Evolutionary conservation across 2,329 filamentous ascomycete genomes (phyloP), one percentile per base, ranked within the genome.

Genomic region (Aspergillus pseudonomiae): DNA sequence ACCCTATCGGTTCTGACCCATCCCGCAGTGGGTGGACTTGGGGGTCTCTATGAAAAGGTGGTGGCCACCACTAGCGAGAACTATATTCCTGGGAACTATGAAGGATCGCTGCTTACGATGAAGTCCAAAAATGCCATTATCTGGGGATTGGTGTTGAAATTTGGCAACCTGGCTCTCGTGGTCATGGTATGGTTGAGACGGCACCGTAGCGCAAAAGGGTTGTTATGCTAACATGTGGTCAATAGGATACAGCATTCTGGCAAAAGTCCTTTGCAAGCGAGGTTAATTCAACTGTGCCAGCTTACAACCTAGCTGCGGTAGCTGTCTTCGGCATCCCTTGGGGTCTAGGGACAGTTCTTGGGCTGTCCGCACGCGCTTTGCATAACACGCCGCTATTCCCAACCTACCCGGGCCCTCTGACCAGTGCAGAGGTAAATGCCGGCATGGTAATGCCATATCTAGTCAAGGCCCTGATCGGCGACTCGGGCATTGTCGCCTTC

Each of bases 191-290:
- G 69, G 28, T 32, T 30, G 12, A 36, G 26, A 6, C 9, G 6
- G 14, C 34, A 6, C 11, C 9, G 26, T 2, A 16, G 14, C 9
- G n/a, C 6, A 48, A 7, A 24, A 19, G 5, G 4, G 19, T 3
- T 1, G 21, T 3, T 14, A 14, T 26, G 46, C 46, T 50, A 28
- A 50, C 26, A 30, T 10, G 7, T 28, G 7, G 14, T n/a, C 46
- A 30, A 30, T 50, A 50, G 72, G 80, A 85, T 65, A 85, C 82
- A 4, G 82, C 79, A 1, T 85, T 85, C 70, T 85, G 82, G 81
- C 82, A 84, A 61, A 85, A 85, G 71, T 80, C 79, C 0, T 85
- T 85, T 64, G 82, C 82, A 1, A 78, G 80, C 1, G 80, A 83
- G 61, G 79, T 83, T 0, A 74, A 78, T 14, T 77, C 82, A 1